These are phyloP conservation scores for Trypanosoma scelopori DNA, from an alignment of 208 protist genomes.

Conservation along the genomic window DNA sequence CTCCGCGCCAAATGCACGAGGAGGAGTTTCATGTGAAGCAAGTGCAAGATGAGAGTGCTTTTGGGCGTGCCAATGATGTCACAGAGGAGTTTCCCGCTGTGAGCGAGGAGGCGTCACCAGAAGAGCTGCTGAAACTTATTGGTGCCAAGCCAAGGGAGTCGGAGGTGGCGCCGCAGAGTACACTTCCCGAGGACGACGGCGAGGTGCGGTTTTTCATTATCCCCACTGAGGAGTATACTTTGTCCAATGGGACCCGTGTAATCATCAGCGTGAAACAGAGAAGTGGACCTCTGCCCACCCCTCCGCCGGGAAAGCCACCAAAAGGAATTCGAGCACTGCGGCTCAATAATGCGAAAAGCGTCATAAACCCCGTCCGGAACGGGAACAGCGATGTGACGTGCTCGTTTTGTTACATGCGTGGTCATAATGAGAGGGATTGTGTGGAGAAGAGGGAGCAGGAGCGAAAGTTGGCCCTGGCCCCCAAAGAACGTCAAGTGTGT, in stretches of 20 bases:
- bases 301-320: slow-evolving; percentile 63
- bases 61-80: slow-evolving; percentile 27
- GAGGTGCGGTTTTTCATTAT: slow-evolving; percentile 44
- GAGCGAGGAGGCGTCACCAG: slow-evolving; percentile 30
- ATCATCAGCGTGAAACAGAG: slow-evolving; percentile 56
- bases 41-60: slow-evolving; percentile 59
- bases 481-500: slow-evolving; percentile 31
- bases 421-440: slow-evolving; percentile 21
- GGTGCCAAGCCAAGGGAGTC: slow-evolving; percentile 33
- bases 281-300: slow-evolving; percentile 57
- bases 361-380: slow-evolving; percentile 6
- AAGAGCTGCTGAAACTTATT: slow-evolving; percentile 69
- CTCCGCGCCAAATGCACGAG: background rate
- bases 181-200: slow-evolving; percentile 16
- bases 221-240: slow-evolving; percentile 74
- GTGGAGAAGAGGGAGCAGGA: slow-evolving; percentile 29
- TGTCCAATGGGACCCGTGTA: slow-evolving; percentile 63
- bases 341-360: slow-evolving; percentile 7
- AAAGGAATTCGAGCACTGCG: slow-evolving; percentile 29
- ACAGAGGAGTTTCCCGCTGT: slow-evolving; percentile 7
- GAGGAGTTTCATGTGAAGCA: slow-evolving; percentile 58
- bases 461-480: slow-evolving; percentile 18
- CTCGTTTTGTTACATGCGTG: slow-evolving; percentile 22
- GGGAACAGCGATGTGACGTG: slow-evolving; percentile 19
- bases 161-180: slow-evolving; percentile 5